A percentile compares a stretch with the other conserved stretches of the same genome.
Evolutionary conservation across 2,329 filamentous ascomycete species (phyloP).

Genomic region (Colletotrichum spaethianum): DNA sequence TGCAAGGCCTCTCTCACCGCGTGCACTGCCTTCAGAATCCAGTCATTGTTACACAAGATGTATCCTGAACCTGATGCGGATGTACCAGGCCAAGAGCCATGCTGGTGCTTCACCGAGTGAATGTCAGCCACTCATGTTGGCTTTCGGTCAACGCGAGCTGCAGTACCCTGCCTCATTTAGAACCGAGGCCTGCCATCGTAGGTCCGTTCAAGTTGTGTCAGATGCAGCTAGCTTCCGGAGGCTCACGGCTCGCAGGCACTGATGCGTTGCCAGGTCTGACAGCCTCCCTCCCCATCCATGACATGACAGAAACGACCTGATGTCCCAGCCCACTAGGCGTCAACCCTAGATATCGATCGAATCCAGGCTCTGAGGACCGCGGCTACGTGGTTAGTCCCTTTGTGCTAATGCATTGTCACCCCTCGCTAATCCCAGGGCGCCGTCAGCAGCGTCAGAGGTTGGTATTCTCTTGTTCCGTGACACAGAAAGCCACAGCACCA

Average conservation of each 20-base stretch:
- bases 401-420: constrained; percentile 18
- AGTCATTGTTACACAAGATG: constrained; percentile 19
- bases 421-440: constrained; percentile 2
- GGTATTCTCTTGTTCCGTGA: constrained; percentile 20
- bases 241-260: constrained; percentile 16
- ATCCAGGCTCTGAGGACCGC: constrained; percentile 32
- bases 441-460: background rate
- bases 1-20: background rate
- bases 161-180: constrained; percentile 36
- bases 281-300: constrained; percentile 7
- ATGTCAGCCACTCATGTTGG: constrained; percentile 30
- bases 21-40: background rate
- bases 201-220: constrained; percentile 15
- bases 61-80: constrained; percentile 20
- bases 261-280: constrained; percentile 19
- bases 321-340: constrained; percentile 2
- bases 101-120: constrained; percentile 37
- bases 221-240: constrained; percentile 32
- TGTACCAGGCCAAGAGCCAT: constrained; percentile 24
- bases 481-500: background rate
- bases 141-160: constrained; percentile 31
- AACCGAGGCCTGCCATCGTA: constrained; percentile 24
- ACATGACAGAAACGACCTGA: constrained; percentile 7
- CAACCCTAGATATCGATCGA: constrained; percentile 19
- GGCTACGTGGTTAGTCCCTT: constrained; percentile 15